Evolutionary conservation across 2,329 filamentous ascomycete species (phyloP).

Genomic region (Colletotrichum lupini): DNA sequence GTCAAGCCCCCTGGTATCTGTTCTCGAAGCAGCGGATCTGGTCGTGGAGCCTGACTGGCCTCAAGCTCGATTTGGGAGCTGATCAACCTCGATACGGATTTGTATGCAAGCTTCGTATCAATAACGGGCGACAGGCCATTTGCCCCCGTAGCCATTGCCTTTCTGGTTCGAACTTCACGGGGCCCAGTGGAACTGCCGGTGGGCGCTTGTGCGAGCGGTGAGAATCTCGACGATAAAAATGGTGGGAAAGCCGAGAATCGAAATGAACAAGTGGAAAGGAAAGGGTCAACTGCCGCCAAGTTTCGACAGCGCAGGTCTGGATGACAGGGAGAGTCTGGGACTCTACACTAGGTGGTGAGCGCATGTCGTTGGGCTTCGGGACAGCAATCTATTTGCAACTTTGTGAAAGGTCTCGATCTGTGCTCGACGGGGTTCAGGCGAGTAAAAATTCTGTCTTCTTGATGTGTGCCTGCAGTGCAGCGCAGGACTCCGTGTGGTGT

Average conservation of each 20-base stretch:
- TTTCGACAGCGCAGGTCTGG: background rate
- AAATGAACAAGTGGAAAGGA: background rate
- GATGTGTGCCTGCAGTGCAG: background rate
- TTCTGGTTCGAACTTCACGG: background rate
- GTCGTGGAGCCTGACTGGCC: background rate
- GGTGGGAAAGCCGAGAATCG: background rate
- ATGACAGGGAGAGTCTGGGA: background rate
- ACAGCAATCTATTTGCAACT: slow-evolving; percentile 31
- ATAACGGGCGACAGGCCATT: background rate
- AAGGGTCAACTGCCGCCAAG: background rate
- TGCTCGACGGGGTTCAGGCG: slow-evolving; percentile 6
- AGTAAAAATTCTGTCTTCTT: background rate
- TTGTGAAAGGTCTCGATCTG: slow-evolving; percentile 19
- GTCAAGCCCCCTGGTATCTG: background rate
- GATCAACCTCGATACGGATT: background rate
- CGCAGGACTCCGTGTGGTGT: background rate
- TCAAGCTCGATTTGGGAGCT: background rate
- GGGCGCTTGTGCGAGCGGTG: background rate
- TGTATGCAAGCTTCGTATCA: background rate
- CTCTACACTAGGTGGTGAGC: background rate
- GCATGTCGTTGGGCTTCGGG: background rate
- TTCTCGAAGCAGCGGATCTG: slow-evolving; percentile 29
- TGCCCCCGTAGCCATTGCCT: background rate
- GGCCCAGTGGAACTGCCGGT: slow-evolving; percentile 3
- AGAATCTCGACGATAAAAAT: background rate